These are phyloP conservation scores for Coemansia sp. DNA, from an alignment of 192 early-diverging fungal genomes.

Conservation along the genomic window DNA sequence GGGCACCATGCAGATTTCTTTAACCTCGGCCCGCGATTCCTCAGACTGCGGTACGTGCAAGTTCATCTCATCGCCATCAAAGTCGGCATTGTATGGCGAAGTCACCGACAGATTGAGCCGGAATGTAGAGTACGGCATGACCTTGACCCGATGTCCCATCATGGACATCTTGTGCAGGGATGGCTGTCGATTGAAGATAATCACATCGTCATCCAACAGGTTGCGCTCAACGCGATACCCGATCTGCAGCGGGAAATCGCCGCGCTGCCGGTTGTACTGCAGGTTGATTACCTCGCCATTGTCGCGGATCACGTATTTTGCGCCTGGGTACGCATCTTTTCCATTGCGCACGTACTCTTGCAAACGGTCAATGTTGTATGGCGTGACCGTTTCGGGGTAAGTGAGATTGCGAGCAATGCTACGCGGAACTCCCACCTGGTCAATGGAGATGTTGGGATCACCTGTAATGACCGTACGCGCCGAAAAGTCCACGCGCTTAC, in stretches of 20 bases:
- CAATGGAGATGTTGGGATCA: conserved; percentile 95
- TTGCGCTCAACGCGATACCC: conserved; percentile 96
- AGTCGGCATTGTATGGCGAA: conserved; percentile 98
- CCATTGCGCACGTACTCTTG: conserved; percentile 88
- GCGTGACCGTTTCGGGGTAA: conserved; percentile 95
- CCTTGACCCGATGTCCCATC: conserved; percentile 97
- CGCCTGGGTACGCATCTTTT: conserved; percentile 90
- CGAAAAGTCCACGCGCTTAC: conserved; percentile 99
- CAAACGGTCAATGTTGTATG: conserved; percentile 89
- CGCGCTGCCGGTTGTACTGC: conserved; percentile 76
- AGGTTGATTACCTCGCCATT: conserved; percentile 92
- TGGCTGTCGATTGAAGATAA: conserved; percentile 99
- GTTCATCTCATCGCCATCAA: conserved; percentile 99
- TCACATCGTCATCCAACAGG: conserved; percentile 89
- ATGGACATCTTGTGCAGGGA: conserved; percentile 99
- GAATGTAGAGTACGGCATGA: conserved; percentile 99
- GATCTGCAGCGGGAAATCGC: conserved; percentile 80
- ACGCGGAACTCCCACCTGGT: conserved; percentile 97
- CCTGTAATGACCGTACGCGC: conserved; percentile 99
- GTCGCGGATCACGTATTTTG: conserved; percentile 94
- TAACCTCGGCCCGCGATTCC: conserved; percentile 92
- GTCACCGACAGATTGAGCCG: conserved; percentile 96
- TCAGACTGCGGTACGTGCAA: conserved; percentile 97
- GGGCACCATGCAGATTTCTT: conserved; percentile 97
- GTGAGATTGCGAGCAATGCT: conserved; percentile 96